These are phyloP conservation scores for Cadophora sp. DNA, from an alignment of 2,329 filamentous ascomycete species.

Conservation along the genomic window DNA sequence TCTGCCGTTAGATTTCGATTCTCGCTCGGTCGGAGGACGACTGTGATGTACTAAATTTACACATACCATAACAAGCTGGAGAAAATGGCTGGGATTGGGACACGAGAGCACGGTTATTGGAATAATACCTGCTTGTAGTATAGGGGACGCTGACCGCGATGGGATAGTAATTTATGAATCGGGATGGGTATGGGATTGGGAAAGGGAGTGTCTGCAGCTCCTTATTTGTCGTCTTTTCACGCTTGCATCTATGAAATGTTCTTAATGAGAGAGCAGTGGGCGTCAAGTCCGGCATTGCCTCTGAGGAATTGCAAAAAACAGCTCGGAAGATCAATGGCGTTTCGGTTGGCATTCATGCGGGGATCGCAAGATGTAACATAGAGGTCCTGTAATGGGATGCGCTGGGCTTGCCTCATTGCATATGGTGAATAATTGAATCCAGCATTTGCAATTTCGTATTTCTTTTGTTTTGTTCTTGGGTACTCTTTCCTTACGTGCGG, in stretches of 20 bases:
- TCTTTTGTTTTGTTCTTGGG: neutral
- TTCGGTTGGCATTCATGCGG: neutral
- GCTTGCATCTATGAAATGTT: neutral
- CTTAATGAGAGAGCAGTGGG: neutral
- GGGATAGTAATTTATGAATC: neutral
- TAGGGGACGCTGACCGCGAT: neutral
- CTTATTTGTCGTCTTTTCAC: neutral
- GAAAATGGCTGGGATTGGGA: neutral
- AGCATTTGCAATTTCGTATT: neutral
- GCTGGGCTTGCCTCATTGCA: neutral
- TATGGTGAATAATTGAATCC: neutral
- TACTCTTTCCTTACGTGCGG: neutral
- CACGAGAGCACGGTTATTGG: neutral
- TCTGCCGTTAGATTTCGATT: neutral
- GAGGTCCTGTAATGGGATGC: neutral
- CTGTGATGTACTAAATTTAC: neutral
- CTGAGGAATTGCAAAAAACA: too few species aligned
- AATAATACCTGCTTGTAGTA: neutral
- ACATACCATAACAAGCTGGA: neutral
- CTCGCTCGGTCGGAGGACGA: neutral
- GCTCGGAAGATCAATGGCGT: neutral
- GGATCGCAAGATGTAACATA: neutral
- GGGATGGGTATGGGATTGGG: neutral
- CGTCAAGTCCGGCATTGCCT: too few species aligned
- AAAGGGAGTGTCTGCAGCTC: neutral